phyloP scores from a whole-genome alignment of 805 yeast species.

The Henningerozyma blattae region DNA sequence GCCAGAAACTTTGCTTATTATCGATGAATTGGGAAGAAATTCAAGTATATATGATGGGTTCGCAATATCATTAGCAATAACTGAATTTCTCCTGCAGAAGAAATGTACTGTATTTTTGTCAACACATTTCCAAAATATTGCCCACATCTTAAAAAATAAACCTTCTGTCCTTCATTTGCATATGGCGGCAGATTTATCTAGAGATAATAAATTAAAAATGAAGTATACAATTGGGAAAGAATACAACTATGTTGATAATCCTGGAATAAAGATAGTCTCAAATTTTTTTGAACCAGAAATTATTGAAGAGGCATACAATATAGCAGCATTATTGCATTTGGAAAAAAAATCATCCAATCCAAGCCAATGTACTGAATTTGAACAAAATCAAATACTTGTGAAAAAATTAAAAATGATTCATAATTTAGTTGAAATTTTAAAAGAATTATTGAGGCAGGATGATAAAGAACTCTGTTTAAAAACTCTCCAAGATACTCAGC shows the following conservation, averaged over 20 bases:
- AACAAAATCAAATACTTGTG: neutral
- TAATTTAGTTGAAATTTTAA: conserved; percentile 15
- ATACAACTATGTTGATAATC: conserved; percentile 16
- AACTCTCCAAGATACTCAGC: conserved; percentile 13
- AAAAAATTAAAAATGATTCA: conserved; percentile 11
- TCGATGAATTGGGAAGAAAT: conserved; percentile 50
- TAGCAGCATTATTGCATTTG: neutral
- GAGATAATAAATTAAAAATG: conserved; percentile 18
- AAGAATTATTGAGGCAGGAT: conserved; percentile 5
- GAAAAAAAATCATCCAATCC: too few species aligned
- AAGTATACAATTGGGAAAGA: conserved; percentile 19
- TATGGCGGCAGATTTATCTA: conserved; percentile 22
- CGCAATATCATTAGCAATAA: conserved; percentile 35
- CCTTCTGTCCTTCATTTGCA: conserved; percentile 28
- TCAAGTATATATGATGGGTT: conserved; percentile 40
- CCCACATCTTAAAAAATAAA: conserved; percentile 23
- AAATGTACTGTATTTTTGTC: conserved; percentile 27
- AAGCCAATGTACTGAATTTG: too few species aligned
- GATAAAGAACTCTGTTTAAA: conserved; percentile 5
- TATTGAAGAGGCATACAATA: neutral
- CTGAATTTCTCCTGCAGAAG: conserved; percentile 25
- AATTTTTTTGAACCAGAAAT: conserved; percentile 1
- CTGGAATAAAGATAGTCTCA: conserved; percentile 22
- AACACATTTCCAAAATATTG: conserved; percentile 35
- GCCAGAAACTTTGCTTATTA: conserved; percentile 27